Conservation (phyloP, 495 filamentous ascomycete species). For the Penicillium cosmopolitanum region DNA sequence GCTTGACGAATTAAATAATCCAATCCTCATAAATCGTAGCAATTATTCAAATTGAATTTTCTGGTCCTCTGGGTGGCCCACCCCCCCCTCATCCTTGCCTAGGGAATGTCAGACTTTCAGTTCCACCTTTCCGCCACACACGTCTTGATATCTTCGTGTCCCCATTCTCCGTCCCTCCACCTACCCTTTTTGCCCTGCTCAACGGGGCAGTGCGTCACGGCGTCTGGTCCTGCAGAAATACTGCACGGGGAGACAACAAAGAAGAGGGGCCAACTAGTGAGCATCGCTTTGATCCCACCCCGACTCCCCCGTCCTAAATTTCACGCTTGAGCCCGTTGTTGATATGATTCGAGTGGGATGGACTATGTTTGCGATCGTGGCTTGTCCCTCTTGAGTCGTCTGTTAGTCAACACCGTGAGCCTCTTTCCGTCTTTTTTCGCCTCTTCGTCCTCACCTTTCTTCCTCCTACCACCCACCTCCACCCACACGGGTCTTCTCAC, state of each 20-base stretch:
- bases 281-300: not conserved
- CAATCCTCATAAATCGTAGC: too few species aligned
- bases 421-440: not conserved
- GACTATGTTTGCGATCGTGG: constrained; percentile 16
- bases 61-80: not conserved
- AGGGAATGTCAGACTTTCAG: not conserved
- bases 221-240: constrained; percentile 10
- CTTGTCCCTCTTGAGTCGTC: constrained; percentile 4
- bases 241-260: not conserved
- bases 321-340: constrained; percentile 2
- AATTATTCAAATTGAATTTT: not conserved
- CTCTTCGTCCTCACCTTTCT: constrained; percentile 8
- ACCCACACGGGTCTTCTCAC: constrained; percentile 7
- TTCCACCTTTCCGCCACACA: constrained; percentile 30
- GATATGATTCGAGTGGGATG: constrained; percentile 20
- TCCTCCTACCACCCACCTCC: constrained; percentile 7
- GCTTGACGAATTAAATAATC: not conserved
- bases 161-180: constrained; percentile 29
- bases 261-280: constrained; percentile 1
- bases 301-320: constrained; percentile 1
- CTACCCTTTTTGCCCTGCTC: constrained; percentile 5
- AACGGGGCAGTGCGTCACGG: constrained; percentile 13
- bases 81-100: not conserved
- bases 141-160: constrained; percentile 23
- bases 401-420: not conserved